Percentiles rank a stretch among this genome's conserved stretches.
Evolutionary conservation across 2,329 filamentous ascomycete species (phyloP).

Genomic region (Fusarium sp.): DNA sequence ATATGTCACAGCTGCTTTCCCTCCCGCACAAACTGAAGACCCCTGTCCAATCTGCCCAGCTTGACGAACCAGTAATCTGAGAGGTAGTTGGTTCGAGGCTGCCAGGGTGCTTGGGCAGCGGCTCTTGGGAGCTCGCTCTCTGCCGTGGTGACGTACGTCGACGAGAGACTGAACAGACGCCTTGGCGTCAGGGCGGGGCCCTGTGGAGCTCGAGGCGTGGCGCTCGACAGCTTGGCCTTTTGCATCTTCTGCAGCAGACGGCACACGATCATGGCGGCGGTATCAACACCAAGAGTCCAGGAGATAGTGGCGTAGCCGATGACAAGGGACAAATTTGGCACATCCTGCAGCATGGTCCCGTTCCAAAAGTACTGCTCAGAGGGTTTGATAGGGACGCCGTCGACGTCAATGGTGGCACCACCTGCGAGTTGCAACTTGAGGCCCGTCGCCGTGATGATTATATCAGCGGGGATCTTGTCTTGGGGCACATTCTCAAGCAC

Average conservation of each 20-base stretch:
- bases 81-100: not conserved
- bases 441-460: not conserved
- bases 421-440: not conserved
- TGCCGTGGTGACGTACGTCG: not conserved
- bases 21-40: not conserved
- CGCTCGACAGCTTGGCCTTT: not conserved
- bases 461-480: not conserved
- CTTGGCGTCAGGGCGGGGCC: not conserved
- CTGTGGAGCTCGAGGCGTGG: not conserved
- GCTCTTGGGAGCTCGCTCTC: not conserved
- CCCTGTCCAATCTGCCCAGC: not conserved
- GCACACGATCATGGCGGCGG: not conserved
- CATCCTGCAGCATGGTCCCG: not conserved
- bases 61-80: not conserved
- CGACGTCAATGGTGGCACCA: not conserved
- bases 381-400: not conserved
- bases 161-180: not conserved
- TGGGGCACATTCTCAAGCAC: not conserved
- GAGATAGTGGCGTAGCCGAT: not conserved
- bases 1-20: not conserved
- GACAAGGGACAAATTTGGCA: not conserved
- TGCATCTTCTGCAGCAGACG: not conserved
- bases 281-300: not conserved
- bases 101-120: not conserved
- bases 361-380: not conserved